A percentile compares a stretch with the other conserved stretches of the same genome.
Evolutionary conservation across 1,284 basidiomycete genomes (phyloP).

Genomic region (Grifola frondosa): DNA sequence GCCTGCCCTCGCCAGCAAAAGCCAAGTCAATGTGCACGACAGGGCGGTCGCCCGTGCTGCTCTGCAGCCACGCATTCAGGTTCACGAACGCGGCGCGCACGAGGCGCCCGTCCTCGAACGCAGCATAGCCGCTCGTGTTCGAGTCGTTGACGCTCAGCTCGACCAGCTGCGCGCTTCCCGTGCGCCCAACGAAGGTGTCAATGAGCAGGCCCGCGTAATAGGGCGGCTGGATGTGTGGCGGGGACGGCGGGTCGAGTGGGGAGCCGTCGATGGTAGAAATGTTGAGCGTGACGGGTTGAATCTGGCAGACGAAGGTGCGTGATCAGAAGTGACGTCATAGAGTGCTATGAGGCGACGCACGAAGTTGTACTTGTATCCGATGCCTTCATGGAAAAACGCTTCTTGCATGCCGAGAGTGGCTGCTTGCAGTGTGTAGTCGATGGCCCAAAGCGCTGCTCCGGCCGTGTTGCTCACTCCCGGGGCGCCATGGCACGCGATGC

Average conservation of each 20-base stretch:
- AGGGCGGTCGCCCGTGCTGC: conserved; percentile 33
- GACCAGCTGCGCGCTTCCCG: conserved; percentile 39
- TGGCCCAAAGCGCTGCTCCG: conserved; percentile 65
- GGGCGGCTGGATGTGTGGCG: conserved; percentile 55
- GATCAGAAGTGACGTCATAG: not conserved
- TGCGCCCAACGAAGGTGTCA: conserved; percentile 41
- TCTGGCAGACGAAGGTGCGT: conserved; percentile 29
- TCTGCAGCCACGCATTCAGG: conserved; percentile 48
- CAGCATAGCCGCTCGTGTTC: conserved; percentile 59
- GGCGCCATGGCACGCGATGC: conserved; percentile 49
- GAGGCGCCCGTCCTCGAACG: conserved; percentile 49
- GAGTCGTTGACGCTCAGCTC: conserved; percentile 52
- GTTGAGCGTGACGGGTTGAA: conserved; percentile 53
- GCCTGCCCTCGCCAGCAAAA: conserved; percentile 2
- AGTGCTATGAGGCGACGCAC: conserved; percentile 20
- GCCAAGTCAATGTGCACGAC: conserved; percentile 43
- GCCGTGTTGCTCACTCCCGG: conserved; percentile 68
- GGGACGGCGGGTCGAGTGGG: conserved; percentile 42
- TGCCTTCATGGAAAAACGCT: conserved; percentile 40
- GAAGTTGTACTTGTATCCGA: conserved; percentile 45
- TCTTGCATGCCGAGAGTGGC: conserved; percentile 36
- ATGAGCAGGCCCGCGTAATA: conserved; percentile 60
- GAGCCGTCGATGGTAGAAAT: conserved; percentile 52
- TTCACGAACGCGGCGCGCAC: conserved; percentile 58
- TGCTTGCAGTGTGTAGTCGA: conserved; percentile 61